phyloP scores from a whole-genome alignment of 2,329 filamentous ascomycete genomes.

The Rutstroemia sp. region DNA sequence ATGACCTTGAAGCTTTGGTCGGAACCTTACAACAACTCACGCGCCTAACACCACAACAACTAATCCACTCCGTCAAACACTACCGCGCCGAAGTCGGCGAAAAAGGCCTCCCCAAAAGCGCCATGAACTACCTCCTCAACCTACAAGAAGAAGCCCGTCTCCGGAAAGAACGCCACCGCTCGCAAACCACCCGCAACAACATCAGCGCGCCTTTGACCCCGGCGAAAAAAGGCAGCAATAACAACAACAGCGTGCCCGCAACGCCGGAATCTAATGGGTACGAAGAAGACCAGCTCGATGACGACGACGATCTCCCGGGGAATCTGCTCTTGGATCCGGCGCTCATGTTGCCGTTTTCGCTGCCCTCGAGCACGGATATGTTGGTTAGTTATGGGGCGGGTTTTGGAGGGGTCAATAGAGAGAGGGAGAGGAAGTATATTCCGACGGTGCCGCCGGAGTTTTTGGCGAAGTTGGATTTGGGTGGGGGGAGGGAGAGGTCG shows the following conservation, averaged over 20 bases:
- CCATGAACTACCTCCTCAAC: conserved; percentile 75
- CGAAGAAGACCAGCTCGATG: conserved; percentile 27
- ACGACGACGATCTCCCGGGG: conserved; percentile 63
- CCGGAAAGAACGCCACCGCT: conserved; percentile 47
- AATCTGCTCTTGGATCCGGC: conserved; percentile 80
- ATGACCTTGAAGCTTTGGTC: conserved; percentile 82
- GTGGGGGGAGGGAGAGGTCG: conserved; percentile 41
- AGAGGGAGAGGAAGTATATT: conserved; percentile 90
- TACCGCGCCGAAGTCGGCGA: conserved; percentile 95
- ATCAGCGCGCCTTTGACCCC: conserved; percentile 31
- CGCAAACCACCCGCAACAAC: conserved; percentile 35
- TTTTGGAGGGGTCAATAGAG: conserved; percentile 85
- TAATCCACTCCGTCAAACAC: conserved; percentile 86
- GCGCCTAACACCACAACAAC: conserved; percentile 74
- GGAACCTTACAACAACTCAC: conserved; percentile 86
- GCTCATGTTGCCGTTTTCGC: conserved; percentile 87
- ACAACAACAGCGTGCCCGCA: conserved; percentile 38
- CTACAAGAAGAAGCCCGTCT: conserved; percentile 67
- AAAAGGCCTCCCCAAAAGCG: conserved; percentile 81
- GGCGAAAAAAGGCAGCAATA: conserved; percentile 33
- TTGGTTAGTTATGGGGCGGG: conserved; percentile 90
- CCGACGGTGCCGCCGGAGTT: conserved; percentile 93
- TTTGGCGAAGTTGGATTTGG: conserved; percentile 69
- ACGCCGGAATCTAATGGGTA: conserved; percentile 35
- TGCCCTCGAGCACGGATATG: conserved; percentile 97